These are phyloP conservation scores for Halophytophthora polymorphica DNA, from an alignment of 352 stramenopile genomes.

Conservation along the genomic window DNA sequence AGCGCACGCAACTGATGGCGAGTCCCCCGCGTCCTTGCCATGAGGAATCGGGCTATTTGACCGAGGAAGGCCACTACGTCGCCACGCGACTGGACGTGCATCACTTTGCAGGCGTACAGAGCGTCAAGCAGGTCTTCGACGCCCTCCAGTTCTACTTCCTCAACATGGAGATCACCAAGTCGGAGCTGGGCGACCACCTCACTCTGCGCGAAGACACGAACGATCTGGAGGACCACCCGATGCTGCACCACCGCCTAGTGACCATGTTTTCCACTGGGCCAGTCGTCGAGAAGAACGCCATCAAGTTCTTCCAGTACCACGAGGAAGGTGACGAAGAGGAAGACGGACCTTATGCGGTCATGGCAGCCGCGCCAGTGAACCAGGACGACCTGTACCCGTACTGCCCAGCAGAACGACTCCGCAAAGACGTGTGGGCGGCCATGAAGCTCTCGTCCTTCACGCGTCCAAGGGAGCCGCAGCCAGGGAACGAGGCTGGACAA, in stretches of 20 bases:
- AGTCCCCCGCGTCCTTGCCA: constrained; percentile 24
- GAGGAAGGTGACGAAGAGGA: constrained; percentile 3
- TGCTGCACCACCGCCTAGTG: constrained; percentile 31
- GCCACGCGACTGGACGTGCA: constrained; percentile 38
- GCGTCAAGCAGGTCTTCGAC: constrained; percentile 36
- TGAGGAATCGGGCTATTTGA: constrained; percentile 35
- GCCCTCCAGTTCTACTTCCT: constrained; percentile 39
- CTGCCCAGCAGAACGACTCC: constrained; percentile 15
- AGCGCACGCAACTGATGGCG: constrained; percentile 24
- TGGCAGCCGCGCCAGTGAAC: constrained; percentile 23
- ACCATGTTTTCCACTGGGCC: constrained; percentile 17
- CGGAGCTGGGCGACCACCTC: constrained; percentile 28
- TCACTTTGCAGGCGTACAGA: constrained; percentile 32
- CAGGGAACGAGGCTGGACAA: neutral
- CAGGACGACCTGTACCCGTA: constrained; percentile 31
- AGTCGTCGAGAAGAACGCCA: constrained; percentile 34
- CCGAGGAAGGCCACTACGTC: constrained; percentile 28
- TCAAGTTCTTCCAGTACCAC: constrained; percentile 28
- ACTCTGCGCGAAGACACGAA: constrained; percentile 41
- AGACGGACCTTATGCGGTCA: constrained; percentile 17
- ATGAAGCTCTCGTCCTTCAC: constrained; percentile 26
- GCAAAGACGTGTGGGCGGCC: constrained; percentile 20
- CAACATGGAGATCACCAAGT: constrained; percentile 45
- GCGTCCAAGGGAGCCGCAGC: constrained; percentile 12
- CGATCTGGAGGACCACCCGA: constrained; percentile 20